A percentile compares a stretch with the other conserved stretches of the same genome.
Evolutionary conservation across 2,329 filamentous ascomycete species (phyloP).

Genomic region (Leptographium wingfieldii): DNA sequence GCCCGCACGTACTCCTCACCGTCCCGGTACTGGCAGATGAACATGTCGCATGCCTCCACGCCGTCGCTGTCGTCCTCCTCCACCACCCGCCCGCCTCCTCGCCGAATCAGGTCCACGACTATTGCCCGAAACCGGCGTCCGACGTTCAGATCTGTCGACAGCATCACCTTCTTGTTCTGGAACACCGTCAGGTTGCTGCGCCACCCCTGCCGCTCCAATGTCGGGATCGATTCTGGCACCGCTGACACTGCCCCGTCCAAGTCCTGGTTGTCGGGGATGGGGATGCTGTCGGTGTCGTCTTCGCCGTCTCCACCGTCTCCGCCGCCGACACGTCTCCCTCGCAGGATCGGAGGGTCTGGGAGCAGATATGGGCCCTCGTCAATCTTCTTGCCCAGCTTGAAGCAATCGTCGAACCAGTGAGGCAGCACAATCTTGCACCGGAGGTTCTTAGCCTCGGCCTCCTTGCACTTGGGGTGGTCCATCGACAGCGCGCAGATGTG

Average conservation of each 20-base stretch:
- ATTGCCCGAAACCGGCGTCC: slow-evolving; percentile 52
- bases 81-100: slow-evolving; percentile 59
- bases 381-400: slow-evolving; percentile 84
- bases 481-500: slow-evolving; percentile 76
- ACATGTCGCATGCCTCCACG: slow-evolving; percentile 64
- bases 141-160: slow-evolving; percentile 63
- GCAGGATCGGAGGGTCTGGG: slow-evolving; percentile 76
- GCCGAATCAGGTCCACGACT: slow-evolving; percentile 56
- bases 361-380: slow-evolving; percentile 76
- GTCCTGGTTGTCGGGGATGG: slow-evolving; percentile 42
- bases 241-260: slow-evolving; percentile 53
- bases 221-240: slow-evolving; percentile 28
- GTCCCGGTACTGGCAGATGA: slow-evolving; percentile 77
- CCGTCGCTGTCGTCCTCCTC: slow-evolving; percentile 21
- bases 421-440: slow-evolving; percentile 78
- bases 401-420: slow-evolving; percentile 96
- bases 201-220: slow-evolving; percentile 20
- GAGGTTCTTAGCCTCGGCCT: slow-evolving; percentile 50
- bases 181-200: slow-evolving; percentile 60
- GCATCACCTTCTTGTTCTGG: slow-evolving; percentile 60
- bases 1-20: slow-evolving; percentile 67
- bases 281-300: slow-evolving; percentile 5
- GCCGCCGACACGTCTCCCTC: slow-evolving; percentile 17
- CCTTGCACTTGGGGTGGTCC: slow-evolving; percentile 57
- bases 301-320: slow-evolving; percentile 27